These are phyloP conservation scores for Globisporangium heterothallicum DNA, from an alignment of 352 stramenopile genomes.

Conservation along the genomic window DNA sequence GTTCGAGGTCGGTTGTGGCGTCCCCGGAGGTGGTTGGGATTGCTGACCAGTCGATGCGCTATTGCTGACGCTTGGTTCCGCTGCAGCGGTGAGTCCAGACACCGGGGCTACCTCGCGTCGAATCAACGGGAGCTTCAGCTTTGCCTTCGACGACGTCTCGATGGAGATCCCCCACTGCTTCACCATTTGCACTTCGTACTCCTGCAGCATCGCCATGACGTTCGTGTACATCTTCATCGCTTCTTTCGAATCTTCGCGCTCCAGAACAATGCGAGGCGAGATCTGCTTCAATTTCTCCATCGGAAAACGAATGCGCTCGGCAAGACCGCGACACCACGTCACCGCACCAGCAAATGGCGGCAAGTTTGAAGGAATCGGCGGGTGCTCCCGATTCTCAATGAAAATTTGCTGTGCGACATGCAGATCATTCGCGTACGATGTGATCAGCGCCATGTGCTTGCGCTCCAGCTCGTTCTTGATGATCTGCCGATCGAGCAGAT, in stretches of 20 bases:
- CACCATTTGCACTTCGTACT: constrained; percentile 80
- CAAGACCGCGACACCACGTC: constrained; percentile 86
- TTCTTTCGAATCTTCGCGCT: constrained; percentile 87
- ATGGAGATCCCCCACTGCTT: constrained; percentile 79
- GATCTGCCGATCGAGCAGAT: constrained; percentile 75
- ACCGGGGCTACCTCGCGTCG: constrained; percentile 25
- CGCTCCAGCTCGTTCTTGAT: constrained; percentile 88
- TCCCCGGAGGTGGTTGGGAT: constrained; percentile 10
- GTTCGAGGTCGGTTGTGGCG: background rate
- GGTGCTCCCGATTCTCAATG: constrained; percentile 76
- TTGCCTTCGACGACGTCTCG: constrained; percentile 74
- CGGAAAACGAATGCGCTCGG: constrained; percentile 82
- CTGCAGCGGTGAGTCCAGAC: background rate
- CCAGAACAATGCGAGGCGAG: constrained; percentile 69
- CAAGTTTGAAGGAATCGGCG: constrained; percentile 86
- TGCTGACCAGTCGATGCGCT: constrained; percentile 6
- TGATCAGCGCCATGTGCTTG: constrained; percentile 79
- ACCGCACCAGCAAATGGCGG: constrained; percentile 88
- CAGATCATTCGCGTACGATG: constrained; percentile 77
- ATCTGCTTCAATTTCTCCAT: constrained; percentile 87
- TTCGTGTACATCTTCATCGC: constrained; percentile 89
- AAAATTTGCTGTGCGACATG: constrained; percentile 88
- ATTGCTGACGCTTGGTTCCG: background rate
- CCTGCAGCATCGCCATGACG: constrained; percentile 75
- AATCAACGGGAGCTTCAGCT: constrained; percentile 87